Base-by-base conservation (phyloP, 1,284 basidiomycete genomes). In the Sparassis latifolia region DNA sequence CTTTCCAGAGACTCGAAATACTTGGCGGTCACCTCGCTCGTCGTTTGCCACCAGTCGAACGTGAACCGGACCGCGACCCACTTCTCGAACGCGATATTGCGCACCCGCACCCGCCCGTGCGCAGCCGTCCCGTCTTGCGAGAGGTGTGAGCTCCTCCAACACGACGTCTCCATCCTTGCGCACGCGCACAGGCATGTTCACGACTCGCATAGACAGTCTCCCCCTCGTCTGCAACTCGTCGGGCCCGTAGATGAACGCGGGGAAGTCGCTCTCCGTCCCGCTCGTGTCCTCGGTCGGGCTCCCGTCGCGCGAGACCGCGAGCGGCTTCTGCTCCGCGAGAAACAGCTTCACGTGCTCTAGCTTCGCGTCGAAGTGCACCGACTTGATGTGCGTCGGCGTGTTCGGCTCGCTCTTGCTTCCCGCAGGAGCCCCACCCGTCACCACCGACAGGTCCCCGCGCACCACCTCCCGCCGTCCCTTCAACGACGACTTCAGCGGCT, bases 331-430 rank as follows among this genome's bases (percentile, higher is more conserved):
- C 69, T 92, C 89, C 31, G 93, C 86, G 48, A 94, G 74, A 74
- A 98, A 98, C 49, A 96, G 78, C 69, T 94, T 95, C 60, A 98
- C 89, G 54, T 87, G 86, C 67, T 97, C 95, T 49, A 97, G 81
- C 64, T 95, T 81, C 4, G 85, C 69, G 69, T 97, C 92, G 58
- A 99, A 99, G 64, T 97, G 92, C 6, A 99, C 96, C 35, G 82
- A 84, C 68, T 96, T 96, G 69, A 77, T 58, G 56, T 74, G 68
- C 50, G 77, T 78, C 41, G 82, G 79, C 40, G 82, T 80, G 39
- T 67, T 71, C 5, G 84, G 79, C 56, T 79, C 80, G 66, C 78
- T 81, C 68, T 82, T 78, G 58, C 74, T 76, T 10, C 29, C 44
- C 28, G 40, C 20, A 10, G 40, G 10, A 9, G 40, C 40, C 12